Evolutionary conservation across 2,329 filamentous ascomycete genomes (phyloP), one percentile per base, ranked within the genome.

Genomic region (Emergomyces pasteurianus): DNA sequence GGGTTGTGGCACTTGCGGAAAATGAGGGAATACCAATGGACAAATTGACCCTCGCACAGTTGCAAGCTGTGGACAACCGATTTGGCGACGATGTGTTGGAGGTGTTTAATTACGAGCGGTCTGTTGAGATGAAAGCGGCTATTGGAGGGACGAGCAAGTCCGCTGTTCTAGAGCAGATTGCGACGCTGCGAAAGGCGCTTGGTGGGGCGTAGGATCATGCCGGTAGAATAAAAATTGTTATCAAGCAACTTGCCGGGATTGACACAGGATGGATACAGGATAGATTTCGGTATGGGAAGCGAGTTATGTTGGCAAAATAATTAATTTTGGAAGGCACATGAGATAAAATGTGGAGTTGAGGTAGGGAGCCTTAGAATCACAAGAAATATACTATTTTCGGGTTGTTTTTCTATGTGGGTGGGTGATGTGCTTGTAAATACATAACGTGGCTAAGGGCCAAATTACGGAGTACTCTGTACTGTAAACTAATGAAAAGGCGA

Each of bases 71-170:
- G 2, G 88, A 92, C 65, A 68, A 74, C 1, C 80, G 88, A 58
- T 89, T 95, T 65, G 85, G 83, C 36, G 80, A 85, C 62, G 89
- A 94, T 71, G 83, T 95, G 47, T 74, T 82, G 54, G 77, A 83
- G 55, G 83, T 83, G 31, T 88, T 96, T 70, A 83, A 95, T 75
- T 95, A 94, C 69, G 86, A 95, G 75, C 83, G 83, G 65, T 89
- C 86, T 63, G 89, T 95, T 7, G 90, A 96, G 80, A 81, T 87
- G 78, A 84, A 87, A 69, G 82, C 84, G 49, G 86, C 89, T 2
- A 85, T 85, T 66, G 91, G 90, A 28, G 89, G 90, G 34, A 94
- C 89, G 28, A 91, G 88, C 77, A 85, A 82, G 75, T 81, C 81
- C 14, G 81, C 83, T 28, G 86, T 91, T 38, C 67, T 86, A 38